Percentiles rank a stretch among this genome's conserved stretches.
These are phyloP conservation scores for Bacidia gigantensis DNA, from an alignment of 495 filamentous ascomycete species.

Conservation along the genomic window DNA sequence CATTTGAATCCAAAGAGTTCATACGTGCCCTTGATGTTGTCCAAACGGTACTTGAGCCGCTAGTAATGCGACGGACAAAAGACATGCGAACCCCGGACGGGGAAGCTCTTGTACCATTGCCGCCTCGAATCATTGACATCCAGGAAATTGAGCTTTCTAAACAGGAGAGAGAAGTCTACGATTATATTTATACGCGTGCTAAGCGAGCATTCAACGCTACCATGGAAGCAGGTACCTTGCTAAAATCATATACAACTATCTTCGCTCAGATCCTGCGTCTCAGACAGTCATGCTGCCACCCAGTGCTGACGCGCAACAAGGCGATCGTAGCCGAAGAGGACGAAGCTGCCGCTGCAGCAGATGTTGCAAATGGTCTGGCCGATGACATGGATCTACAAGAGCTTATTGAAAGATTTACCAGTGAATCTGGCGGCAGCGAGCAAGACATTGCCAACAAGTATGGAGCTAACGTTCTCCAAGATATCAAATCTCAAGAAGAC, in stretches of 20 bases:
- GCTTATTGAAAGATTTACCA: slow-evolving; percentile 70
- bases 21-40: slow-evolving; percentile 90
- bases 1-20: slow-evolving; percentile 90
- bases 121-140: slow-evolving; percentile 66
- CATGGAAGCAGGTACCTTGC: slow-evolving; percentile 76
- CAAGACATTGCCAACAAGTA: slow-evolving; percentile 41
- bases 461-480: slow-evolving; percentile 70
- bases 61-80: slow-evolving; percentile 91
- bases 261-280: slow-evolving; percentile 94
- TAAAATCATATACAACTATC: slow-evolving; percentile 90
- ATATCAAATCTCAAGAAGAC: slow-evolving; percentile 77
- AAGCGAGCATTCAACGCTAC: slow-evolving; percentile 74
- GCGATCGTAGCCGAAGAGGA: slow-evolving; percentile 78
- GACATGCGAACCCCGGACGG: slow-evolving; percentile 95
- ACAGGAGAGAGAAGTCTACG: slow-evolving; percentile 79
- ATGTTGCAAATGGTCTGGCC: slow-evolving; percentile 63
- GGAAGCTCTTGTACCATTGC: slow-evolving; percentile 69
- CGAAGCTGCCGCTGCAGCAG: slow-evolving; percentile 64
- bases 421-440: slow-evolving; percentile 46
- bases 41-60: slow-evolving; percentile 86
- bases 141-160: slow-evolving; percentile 74
- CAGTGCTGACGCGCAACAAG: slow-evolving; percentile 72
- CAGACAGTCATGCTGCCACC: slow-evolving; percentile 90
- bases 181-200: slow-evolving; percentile 69
- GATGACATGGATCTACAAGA: slow-evolving; percentile 94